Conservation (phyloP, 2,329 filamentous ascomycete genomes). For the Claviceps sp. region DNA sequence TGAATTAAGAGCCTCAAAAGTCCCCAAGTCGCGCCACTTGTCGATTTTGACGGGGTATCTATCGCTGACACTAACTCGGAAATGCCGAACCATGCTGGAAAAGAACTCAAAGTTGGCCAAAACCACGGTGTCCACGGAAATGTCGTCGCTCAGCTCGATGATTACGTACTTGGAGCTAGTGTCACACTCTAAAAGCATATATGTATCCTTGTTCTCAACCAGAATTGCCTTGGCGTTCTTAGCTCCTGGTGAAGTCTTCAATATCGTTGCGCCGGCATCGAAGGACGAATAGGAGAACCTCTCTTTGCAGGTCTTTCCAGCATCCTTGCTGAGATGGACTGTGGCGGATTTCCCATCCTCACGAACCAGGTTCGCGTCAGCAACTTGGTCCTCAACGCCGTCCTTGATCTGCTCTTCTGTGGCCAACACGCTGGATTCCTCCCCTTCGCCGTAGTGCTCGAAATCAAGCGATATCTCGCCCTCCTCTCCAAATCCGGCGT, state of each 20-base stretch:
- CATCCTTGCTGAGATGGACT: conserved; percentile 68
- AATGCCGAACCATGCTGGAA: conserved; percentile 87
- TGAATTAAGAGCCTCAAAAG: conserved; percentile 83
- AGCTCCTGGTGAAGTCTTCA: conserved; percentile 77
- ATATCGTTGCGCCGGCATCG: conserved; percentile 83
- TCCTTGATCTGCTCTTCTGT: conserved; percentile 8
- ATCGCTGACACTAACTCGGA: conserved; percentile 85
- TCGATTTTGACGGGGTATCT: conserved; percentile 85
- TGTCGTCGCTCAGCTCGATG: conserved; percentile 78
- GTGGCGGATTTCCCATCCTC: conserved; percentile 37
- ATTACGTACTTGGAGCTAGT: conserved; percentile 85
- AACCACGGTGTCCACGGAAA: conserved; percentile 88
- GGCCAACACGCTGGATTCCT: conserved; percentile 3
- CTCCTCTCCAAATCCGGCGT: conserved; percentile 76
- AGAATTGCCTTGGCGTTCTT: conserved; percentile 82
- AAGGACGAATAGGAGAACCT: conserved; percentile 96
- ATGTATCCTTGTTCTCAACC: conserved; percentile 95
- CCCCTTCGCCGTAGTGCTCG: conserved; percentile 21
- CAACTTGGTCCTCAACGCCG: conserved; percentile 13
- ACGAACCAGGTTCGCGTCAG: conserved; percentile 25
- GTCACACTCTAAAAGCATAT: conserved; percentile 89
- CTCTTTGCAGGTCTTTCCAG: conserved; percentile 94
- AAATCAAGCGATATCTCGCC: conserved; percentile 60
- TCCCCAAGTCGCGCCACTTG: conserved; percentile 80
- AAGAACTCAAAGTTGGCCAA: conserved; percentile 98